Evolutionary conservation across 257 asterid genomes (phyloP).

Genomic region (Agastache rugosa): DNA sequence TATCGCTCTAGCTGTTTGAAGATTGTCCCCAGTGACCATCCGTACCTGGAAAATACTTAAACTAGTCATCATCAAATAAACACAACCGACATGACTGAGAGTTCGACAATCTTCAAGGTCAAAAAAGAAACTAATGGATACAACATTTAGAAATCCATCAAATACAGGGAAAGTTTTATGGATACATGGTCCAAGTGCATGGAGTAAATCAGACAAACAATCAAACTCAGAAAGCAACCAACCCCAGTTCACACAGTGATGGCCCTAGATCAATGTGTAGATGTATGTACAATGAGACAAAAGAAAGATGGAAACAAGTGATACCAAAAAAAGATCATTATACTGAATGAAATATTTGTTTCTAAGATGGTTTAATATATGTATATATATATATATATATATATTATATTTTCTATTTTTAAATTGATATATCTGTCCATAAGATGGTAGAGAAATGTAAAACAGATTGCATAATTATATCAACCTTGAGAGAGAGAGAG

Average conservation of each 20-base stretch:
- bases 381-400: background rate
- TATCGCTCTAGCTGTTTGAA: slow-evolving; percentile 90
- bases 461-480: background rate
- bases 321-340: background rate
- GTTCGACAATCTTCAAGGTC: slow-evolving; percentile 13
- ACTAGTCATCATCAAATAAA: slow-evolving; percentile 12
- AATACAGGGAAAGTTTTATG: background rate
- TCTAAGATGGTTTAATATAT: background rate
- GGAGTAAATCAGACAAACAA: slow-evolving; percentile 1
- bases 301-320: background rate
- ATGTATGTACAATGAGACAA: background rate
- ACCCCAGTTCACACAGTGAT: background rate
- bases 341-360: background rate
- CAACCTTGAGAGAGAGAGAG: background rate
- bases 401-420: no score
- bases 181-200: slow-evolving; percentile 21
- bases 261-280: background rate
- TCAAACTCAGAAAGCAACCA: slow-evolving; percentile 13
- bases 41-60: slow-evolving; percentile 66
- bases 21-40: slow-evolving; percentile 98
- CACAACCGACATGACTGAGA: slow-evolving; percentile 26
- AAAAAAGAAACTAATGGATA: slow-evolving; percentile 10
- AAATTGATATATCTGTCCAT: background rate
- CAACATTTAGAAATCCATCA: background rate
- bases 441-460: background rate